A percentile compares a stretch with the other conserved stretches of the same genome.
phyloP scores from a whole-genome alignment of 306 rosid genomes.

The Citrullus amarus region DNA sequence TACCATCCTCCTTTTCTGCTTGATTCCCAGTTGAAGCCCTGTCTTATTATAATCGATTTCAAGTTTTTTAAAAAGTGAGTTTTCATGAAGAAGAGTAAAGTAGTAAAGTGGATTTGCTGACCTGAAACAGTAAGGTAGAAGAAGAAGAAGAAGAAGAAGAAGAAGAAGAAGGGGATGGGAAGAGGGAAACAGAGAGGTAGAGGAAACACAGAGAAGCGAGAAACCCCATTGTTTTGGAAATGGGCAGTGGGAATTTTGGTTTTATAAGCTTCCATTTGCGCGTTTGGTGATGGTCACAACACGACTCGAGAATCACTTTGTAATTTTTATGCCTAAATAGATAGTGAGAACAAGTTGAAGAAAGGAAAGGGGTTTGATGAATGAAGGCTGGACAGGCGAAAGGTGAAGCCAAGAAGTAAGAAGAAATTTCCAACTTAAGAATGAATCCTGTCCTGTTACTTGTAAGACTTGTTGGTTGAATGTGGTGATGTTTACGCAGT shows the following conservation, averaged over 20 bases:
- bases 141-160: constrained; percentile 46
- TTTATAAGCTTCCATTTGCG: background rate
- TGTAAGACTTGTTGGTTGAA: background rate
- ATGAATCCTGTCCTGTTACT: background rate
- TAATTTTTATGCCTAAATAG: too few species aligned
- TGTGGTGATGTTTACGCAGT: background rate
- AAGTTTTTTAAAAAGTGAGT: background rate
- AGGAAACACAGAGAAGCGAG: constrained; percentile 12
- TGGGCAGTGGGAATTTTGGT: background rate
- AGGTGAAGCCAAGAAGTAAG: background rate
- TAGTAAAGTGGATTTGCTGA: background rate
- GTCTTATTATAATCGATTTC: background rate
- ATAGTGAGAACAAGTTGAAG: background rate
- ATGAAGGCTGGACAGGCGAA: background rate
- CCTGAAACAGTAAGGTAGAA: constrained; percentile 60
- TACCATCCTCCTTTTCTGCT: constrained; percentile 68
- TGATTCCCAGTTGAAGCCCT: constrained; percentile 91
- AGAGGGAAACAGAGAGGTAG: constrained; percentile 23
- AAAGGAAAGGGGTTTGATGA: background rate
- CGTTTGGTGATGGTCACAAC: background rate
- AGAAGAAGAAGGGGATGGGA: constrained; percentile 33
- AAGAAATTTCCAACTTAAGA: background rate
- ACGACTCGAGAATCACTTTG: too few species aligned
- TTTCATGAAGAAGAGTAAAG: background rate
- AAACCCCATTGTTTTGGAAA: constrained; percentile 17